These are phyloP conservation scores for Dicorynia guianensis DNA, from an alignment of 306 rosid genomes.

Conservation along the genomic window DNA sequence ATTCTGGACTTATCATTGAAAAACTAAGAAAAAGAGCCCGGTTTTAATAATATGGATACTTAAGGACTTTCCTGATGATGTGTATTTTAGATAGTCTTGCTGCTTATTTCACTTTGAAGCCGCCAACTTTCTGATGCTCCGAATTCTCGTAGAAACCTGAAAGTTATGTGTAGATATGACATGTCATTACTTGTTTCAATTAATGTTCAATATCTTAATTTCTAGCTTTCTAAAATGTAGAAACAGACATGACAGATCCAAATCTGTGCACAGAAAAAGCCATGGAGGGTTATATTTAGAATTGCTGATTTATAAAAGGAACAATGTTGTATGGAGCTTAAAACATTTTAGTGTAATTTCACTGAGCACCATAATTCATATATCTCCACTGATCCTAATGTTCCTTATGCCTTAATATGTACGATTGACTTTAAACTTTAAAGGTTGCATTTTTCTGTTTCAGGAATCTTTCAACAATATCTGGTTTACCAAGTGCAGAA, in stretches of 20 bases:
- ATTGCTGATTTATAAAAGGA: slow-evolving; percentile 13
- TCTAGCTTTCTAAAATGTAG: slow-evolving; percentile 10
- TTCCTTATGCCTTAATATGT: slow-evolving; percentile 16
- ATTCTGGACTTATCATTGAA: background rate
- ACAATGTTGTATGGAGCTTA: slow-evolving; percentile 4
- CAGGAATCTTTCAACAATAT: slow-evolving; percentile 96
- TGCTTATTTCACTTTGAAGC: background rate
- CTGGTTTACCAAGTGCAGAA: slow-evolving; percentile 96
- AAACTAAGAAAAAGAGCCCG: background rate
- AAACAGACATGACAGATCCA: slow-evolving; percentile 18
- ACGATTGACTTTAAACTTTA: slow-evolving; percentile 18
- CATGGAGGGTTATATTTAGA: background rate
- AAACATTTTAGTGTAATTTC: slow-evolving; percentile 21
- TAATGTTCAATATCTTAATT: slow-evolving; percentile 8
- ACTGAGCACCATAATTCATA: slow-evolving; percentile 6
- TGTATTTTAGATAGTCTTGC: slow-evolving; percentile 1
- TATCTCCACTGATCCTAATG: background rate
- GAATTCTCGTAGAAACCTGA: background rate
- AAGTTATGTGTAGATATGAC: background rate
- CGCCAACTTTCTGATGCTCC: background rate
- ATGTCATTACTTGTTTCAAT: background rate
- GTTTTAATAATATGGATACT: background rate
- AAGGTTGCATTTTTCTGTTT: slow-evolving; percentile 37
- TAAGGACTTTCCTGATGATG: background rate
- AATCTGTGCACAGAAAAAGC: background rate